Evolutionary conservation across 2,329 filamentous ascomycete species (phyloP).

Genomic region (Colletotrichum theobromicola): DNA sequence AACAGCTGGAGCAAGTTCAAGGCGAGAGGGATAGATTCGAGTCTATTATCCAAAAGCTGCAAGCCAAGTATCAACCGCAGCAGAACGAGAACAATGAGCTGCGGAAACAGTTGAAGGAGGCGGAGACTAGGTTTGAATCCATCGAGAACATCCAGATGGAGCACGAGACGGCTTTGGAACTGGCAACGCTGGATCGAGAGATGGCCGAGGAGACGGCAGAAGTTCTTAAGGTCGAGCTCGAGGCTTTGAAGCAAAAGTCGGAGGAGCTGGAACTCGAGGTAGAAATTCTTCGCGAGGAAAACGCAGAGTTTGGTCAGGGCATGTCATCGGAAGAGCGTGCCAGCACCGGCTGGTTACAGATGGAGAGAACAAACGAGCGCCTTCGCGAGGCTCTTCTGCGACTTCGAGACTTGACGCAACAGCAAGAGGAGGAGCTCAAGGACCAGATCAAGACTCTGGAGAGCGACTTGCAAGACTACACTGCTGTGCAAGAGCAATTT

Average conservation of each 20-base stretch:
- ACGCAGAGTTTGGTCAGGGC: constrained; percentile 80
- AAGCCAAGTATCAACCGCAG: constrained; percentile 85
- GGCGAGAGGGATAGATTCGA: constrained; percentile 81
- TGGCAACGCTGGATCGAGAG: constrained; percentile 88
- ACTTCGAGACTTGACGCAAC: constrained; percentile 84
- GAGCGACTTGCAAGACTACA: constrained; percentile 73
- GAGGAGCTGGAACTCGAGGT: constrained; percentile 90
- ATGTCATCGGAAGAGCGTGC: constrained; percentile 89
- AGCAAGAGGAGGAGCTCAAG: constrained; percentile 80
- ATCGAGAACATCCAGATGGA: constrained; percentile 80
- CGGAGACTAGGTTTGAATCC: constrained; percentile 70
- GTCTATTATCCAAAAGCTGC: constrained; percentile 86
- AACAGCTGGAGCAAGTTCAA: constrained; percentile 77
- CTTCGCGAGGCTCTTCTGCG: constrained; percentile 84
- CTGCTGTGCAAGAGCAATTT: constrained; percentile 71
- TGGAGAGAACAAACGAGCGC: constrained; percentile 89
- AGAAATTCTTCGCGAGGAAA: constrained; percentile 87
- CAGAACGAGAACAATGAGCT: constrained; percentile 80
- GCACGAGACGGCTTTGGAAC: constrained; percentile 83
- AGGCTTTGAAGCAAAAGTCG: constrained; percentile 73
- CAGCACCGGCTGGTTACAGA: constrained; percentile 86
- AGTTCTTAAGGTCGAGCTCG: constrained; percentile 78
- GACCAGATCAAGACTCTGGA: constrained; percentile 77
- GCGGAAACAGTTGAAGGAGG: constrained; percentile 78
- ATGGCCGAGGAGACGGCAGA: constrained; percentile 96